These are phyloP conservation scores for Areca catechu DNA, from an alignment of 176 grass and related monocot genomes.

Conservation along the genomic window DNA sequence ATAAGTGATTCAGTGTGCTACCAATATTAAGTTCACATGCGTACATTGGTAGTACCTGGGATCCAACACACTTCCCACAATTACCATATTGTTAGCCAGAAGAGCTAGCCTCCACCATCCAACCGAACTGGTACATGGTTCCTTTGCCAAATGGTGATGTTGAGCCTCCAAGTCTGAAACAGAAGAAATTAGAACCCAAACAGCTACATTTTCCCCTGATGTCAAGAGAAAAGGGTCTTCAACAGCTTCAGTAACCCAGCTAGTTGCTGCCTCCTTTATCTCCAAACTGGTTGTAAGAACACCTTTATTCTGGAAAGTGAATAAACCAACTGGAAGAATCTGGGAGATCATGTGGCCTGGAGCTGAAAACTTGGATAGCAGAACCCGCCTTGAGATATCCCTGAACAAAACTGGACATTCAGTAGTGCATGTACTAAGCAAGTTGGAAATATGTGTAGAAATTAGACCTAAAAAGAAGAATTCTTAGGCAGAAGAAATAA, in stretches of 20 bases:
- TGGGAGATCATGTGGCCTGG: slow-evolving; percentile 54
- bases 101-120: slow-evolving; percentile 67
- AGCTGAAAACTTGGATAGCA: slow-evolving; percentile 32
- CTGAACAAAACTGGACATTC: slow-evolving; percentile 24
- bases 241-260: slow-evolving; percentile 17
- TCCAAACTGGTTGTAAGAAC: slow-evolving; percentile 31
- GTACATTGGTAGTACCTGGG: slow-evolving; percentile 45
- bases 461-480: too few species aligned
- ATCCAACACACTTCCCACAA: slow-evolving; percentile 66
- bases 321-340: slow-evolving; percentile 58
- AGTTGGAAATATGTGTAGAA: too few species aligned
- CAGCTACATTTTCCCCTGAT: slow-evolving; percentile 48
- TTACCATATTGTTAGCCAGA: slow-evolving; percentile 41
- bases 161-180: slow-evolving; percentile 54
- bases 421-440: too few species aligned
- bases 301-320: slow-evolving; percentile 40
- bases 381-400: slow-evolving; percentile 36
- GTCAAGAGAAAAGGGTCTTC: slow-evolving; percentile 17
- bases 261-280: slow-evolving; percentile 27
- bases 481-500: too few species aligned
- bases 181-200: slow-evolving; percentile 79
- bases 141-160: slow-evolving; percentile 36
- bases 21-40: slow-evolving; percentile 15
- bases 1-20: too few species aligned
- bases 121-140: slow-evolving; percentile 15